A percentile compares a stretch with the other conserved stretches of the same genome.
Evolutionary conservation across 1,139 yeast species (phyloP).

Genomic region (Yamadazyma taylorii): DNA sequence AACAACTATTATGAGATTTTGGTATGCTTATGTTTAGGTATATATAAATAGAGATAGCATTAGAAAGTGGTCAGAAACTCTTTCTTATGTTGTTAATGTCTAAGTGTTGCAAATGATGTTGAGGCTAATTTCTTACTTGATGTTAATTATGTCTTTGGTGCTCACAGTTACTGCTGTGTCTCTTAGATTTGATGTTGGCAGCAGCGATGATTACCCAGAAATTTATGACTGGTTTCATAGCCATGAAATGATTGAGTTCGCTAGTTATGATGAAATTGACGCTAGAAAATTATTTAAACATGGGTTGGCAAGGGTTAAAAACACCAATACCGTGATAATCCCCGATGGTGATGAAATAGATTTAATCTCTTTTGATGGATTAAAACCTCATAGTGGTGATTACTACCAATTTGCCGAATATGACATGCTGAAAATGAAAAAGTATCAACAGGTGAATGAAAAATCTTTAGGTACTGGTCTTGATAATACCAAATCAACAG

Average conservation of each 20-base stretch:
- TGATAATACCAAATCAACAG: conserved; percentile 14
- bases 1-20: background rate
- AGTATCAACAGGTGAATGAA: conserved; percentile 1
- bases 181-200: conserved; percentile 4
- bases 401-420: conserved; percentile 12
- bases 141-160: too few species aligned
- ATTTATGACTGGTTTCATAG: conserved; percentile 7
- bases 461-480: conserved; percentile 17
- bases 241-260: conserved; percentile 10
- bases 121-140: too few species aligned
- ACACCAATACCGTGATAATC: conserved; percentile 19
- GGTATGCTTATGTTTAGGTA: background rate
- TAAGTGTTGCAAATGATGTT: too few species aligned
- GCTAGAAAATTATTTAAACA: conserved; percentile 14
- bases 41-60: background rate
- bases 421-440: conserved; percentile 8
- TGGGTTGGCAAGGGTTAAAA: conserved; percentile 17
- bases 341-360: conserved; percentile 17
- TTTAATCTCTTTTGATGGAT: conserved; percentile 11
- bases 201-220: conserved; percentile 3
- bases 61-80: too few species aligned
- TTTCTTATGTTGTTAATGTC: too few species aligned
- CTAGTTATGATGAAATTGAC: conserved; percentile 15
- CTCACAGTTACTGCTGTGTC: background rate
- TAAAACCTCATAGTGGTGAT: conserved; percentile 3